Evolutionary conservation across 208 protist genomes (phyloP).

Genomic region (Wallacemonas sp.): DNA sequence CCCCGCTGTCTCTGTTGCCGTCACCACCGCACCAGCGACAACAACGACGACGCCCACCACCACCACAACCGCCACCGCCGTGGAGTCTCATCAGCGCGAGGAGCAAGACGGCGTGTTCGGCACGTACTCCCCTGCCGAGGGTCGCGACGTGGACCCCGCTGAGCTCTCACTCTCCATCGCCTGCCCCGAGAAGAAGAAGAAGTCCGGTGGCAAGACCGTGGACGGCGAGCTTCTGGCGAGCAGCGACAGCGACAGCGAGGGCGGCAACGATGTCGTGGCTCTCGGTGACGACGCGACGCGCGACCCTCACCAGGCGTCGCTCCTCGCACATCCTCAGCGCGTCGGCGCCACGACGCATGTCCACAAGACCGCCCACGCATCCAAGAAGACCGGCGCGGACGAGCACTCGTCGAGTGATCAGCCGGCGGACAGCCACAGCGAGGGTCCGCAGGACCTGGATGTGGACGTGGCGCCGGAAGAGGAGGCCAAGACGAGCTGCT

Average conservation of each 20-base stretch:
- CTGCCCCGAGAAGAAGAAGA: background rate
- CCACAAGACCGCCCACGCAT: background rate
- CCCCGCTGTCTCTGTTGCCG: background rate
- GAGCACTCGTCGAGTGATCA: background rate
- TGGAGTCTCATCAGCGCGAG: background rate
- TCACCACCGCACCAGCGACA: no score
- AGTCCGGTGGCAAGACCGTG: background rate
- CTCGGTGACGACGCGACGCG: background rate
- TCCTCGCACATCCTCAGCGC: background rate
- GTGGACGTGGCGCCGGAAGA: no score
- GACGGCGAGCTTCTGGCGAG: constrained; percentile 1
- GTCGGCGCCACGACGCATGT: background rate
- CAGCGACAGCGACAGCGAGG: constrained; percentile 2
- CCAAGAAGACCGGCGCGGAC: background rate
- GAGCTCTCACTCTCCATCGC: background rate
- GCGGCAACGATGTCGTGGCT: background rate
- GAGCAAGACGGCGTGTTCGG: background rate
- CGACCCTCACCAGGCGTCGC: background rate
- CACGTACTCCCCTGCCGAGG: constrained; percentile 5
- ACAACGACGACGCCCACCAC: constrained; percentile 2
- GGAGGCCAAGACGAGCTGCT: background rate
- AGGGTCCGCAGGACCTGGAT: no score
- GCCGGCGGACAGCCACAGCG: no score
- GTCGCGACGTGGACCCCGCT: background rate
- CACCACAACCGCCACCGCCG: background rate